phyloP scores from a whole-genome alignment of 371 early-diverging fungal genomes.

The Conidiobolus incongruus region DNA sequence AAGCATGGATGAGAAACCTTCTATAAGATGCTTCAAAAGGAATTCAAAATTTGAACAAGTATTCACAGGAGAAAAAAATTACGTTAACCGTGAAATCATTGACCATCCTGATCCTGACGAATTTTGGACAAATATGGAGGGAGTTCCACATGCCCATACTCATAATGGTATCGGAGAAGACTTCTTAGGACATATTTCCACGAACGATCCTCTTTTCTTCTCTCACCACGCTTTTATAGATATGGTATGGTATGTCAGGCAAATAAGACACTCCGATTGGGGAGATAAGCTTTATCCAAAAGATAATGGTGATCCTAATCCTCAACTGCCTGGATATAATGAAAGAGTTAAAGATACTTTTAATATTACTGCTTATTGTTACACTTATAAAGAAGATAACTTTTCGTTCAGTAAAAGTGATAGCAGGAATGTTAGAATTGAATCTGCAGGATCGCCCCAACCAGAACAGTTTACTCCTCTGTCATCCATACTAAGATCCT shows the following conservation, averaged over 20 bases:
- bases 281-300: background rate
- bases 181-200: background rate
- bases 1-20: no score
- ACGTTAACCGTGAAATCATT: background rate
- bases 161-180: slow-evolving; percentile 3
- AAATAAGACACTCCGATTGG: slow-evolving; percentile 4
- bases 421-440: no score
- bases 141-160: background rate
- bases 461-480: no score
- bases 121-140: background rate
- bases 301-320: background rate
- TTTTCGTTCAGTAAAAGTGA: no score
- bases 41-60: no score
- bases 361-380: background rate
- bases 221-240: slow-evolving; percentile 6
- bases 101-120: background rate
- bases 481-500: no score
- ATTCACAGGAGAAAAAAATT: background rate
- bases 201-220: slow-evolving; percentile 5
- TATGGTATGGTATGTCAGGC: slow-evolving; percentile 11
- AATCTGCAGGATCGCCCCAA: no score
- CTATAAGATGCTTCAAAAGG: background rate
- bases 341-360: background rate
- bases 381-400: background rate
- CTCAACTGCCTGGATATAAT: background rate